A percentile compares a stretch with the other conserved stretches of the same genome.
phyloP scores from a whole-genome alignment of 2,329 filamentous ascomycete genomes.

The Cordyceps farinosa region DNA sequence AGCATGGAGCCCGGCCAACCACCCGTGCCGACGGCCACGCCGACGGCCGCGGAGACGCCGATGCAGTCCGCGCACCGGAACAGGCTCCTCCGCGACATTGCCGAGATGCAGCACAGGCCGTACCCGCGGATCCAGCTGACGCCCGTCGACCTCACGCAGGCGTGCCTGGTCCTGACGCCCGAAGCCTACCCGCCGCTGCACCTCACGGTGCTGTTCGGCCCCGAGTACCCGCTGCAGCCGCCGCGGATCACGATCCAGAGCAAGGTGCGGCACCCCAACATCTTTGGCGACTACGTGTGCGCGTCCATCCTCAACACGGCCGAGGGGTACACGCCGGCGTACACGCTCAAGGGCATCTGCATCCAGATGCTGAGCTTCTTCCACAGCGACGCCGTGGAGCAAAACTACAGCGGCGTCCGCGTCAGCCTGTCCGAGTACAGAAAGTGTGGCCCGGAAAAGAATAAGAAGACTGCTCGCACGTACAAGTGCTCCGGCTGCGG shows the following conservation, averaged over 20 bases:
- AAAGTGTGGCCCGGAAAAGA: neutral
- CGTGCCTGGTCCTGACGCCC: slow-evolving; percentile 43
- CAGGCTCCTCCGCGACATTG: slow-evolving; percentile 42
- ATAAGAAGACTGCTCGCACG: too few relatives aligned
- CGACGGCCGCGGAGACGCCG: neutral
- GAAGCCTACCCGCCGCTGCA: slow-evolving; percentile 39
- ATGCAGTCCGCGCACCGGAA: neutral
- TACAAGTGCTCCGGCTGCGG: neutral
- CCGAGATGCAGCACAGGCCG: slow-evolving; percentile 41
- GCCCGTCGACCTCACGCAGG: slow-evolving; percentile 32
- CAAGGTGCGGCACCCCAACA: slow-evolving; percentile 41
- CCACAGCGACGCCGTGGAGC: slow-evolving; percentile 43
- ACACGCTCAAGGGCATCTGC: slow-evolving; percentile 46
- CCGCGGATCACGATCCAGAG: slow-evolving; percentile 41
- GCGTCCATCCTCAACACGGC: slow-evolving; percentile 41
- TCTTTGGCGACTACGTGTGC: slow-evolving; percentile 43
- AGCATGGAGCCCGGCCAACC: neutral
- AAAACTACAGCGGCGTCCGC: slow-evolving; percentile 26
- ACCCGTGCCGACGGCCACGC: neutral
- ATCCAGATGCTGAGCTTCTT: slow-evolving; percentile 53
- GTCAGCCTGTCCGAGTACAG: slow-evolving; percentile 28
- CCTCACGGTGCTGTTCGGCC: slow-evolving; percentile 36
- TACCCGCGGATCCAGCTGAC: slow-evolving; percentile 45
- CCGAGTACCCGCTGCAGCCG: slow-evolving; percentile 37
- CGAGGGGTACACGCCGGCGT: slow-evolving; percentile 46